Evolutionary conservation across 2,329 filamentous ascomycete genomes (phyloP).

Genomic region (Penicillium olsonii): DNA sequence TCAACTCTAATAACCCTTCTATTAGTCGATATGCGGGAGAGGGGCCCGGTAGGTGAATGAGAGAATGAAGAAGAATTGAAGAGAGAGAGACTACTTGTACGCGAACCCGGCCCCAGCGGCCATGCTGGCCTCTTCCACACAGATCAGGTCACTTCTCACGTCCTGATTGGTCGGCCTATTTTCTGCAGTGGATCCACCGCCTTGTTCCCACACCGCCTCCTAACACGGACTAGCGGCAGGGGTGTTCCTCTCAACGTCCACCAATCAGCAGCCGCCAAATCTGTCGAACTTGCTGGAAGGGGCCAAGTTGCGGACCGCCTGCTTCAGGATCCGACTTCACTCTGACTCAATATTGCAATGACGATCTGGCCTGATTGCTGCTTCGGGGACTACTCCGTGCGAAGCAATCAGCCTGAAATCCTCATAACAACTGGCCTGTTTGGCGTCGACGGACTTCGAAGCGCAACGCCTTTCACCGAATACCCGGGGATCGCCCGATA

Average conservation of each 20-base stretch:
- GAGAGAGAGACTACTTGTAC: slow-evolving; percentile 34
- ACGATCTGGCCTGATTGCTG: slow-evolving; percentile 5
- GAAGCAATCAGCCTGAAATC: too few species aligned
- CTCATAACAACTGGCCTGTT: too few species aligned
- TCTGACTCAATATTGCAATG: slow-evolving; percentile 5
- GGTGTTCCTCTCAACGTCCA: slow-evolving; percentile 9
- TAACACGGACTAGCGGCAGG: slow-evolving; percentile 2
- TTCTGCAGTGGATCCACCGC: slow-evolving; percentile 22
- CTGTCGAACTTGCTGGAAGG: slow-evolving; percentile 37
- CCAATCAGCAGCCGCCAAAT: slow-evolving; percentile 21
- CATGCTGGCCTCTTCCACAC: slow-evolving; percentile 47
- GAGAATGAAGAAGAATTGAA: slow-evolving; percentile 20
- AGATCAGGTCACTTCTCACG: slow-evolving; percentile 42
- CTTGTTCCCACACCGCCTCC: slow-evolving; percentile 23
- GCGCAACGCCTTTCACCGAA: neutral
- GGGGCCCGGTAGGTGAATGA: slow-evolving; percentile 23
- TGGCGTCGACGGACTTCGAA: neutral
- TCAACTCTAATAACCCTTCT: slow-evolving; percentile 21
- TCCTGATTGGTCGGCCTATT: slow-evolving; percentile 34
- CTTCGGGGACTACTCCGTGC: too few species aligned
- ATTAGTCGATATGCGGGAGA: slow-evolving; percentile 15
- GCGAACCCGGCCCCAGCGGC: slow-evolving; percentile 37
- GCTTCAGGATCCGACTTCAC: slow-evolving; percentile 4
- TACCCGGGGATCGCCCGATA: slow-evolving; percentile 18
- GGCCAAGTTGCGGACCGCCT: slow-evolving; percentile 9